Conservation (phyloP, 257 asterid genomes). For the Plantago major region DNA sequence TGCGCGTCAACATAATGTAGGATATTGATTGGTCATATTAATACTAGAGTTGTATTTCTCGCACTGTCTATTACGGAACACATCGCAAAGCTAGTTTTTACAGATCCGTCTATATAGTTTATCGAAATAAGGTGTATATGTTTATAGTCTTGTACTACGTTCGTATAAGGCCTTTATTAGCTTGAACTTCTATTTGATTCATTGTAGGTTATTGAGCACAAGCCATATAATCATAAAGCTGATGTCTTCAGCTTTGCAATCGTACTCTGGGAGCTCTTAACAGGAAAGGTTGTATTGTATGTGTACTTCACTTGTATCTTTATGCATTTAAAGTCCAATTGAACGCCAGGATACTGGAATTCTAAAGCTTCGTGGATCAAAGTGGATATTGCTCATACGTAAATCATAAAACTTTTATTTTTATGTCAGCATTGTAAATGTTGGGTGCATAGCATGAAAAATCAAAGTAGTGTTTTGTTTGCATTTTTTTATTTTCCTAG, state of each 20-base stretch:
- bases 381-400: too few species aligned
- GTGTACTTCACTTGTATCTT: neutral
- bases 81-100: neutral
- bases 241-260: slow-evolving; percentile 84
- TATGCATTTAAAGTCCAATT: neutral
- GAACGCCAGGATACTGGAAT: too few species aligned
- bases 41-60: neutral
- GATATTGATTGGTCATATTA: neutral
- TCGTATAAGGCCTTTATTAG: slow-evolving; percentile 11
- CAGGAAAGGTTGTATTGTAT: slow-evolving; percentile 53
- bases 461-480: too few species aligned
- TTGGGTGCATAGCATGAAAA: too few species aligned
- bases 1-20: neutral
- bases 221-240: slow-evolving; percentile 72
- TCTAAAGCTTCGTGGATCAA: too few species aligned
- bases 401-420: too few species aligned
- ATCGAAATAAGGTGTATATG: too few species aligned
- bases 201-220: slow-evolving; percentile 75
- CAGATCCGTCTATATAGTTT: neutral
- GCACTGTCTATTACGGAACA: too few species aligned
- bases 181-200: slow-evolving; percentile 11
- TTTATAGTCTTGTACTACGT: too few species aligned
- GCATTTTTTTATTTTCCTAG: too few species aligned
- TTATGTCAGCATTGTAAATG: too few species aligned
- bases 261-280: slow-evolving; percentile 75